These are phyloP conservation scores for Scopulariopsis brevicaulis DNA, from an alignment of 2,329 filamentous ascomycete species.

Conservation along the genomic window DNA sequence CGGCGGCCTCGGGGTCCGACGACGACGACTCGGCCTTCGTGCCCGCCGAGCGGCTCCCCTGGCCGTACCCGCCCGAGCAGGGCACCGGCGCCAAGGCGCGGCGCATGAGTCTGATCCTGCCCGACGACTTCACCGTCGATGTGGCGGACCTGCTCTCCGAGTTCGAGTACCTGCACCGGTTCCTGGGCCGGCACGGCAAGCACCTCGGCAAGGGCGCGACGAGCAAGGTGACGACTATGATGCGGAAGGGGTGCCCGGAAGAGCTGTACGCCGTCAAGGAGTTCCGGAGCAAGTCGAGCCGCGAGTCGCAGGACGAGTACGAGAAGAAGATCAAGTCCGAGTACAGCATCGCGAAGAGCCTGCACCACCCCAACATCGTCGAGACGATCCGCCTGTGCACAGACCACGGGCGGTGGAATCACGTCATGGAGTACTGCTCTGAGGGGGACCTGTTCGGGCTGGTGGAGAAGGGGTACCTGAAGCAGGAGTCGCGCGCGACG, in stretches of 20 bases:
- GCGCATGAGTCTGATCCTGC: slow-evolving; percentile 62
- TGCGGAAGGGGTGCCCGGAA: slow-evolving; percentile 49
- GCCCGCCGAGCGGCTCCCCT: slow-evolving; percentile 34
- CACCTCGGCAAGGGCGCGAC: slow-evolving; percentile 73
- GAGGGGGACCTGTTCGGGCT: slow-evolving; percentile 71
- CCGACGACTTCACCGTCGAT: slow-evolving; percentile 64
- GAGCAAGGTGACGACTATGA: slow-evolving; percentile 73
- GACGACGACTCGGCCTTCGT: slow-evolving; percentile 8
- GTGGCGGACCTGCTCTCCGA: slow-evolving; percentile 57
- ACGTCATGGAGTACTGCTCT: slow-evolving; percentile 87
- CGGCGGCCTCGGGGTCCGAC: not conserved
- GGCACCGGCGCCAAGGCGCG: slow-evolving; percentile 69
- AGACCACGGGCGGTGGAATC: slow-evolving; percentile 68
- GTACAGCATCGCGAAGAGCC: slow-evolving; percentile 74
- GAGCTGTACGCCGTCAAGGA: slow-evolving; percentile 80
- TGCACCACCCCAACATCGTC: slow-evolving; percentile 81
- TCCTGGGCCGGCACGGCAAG: slow-evolving; percentile 63
- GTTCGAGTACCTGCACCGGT: slow-evolving; percentile 58
- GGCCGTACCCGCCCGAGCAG: slow-evolving; percentile 52
- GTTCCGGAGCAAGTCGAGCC: slow-evolving; percentile 61
- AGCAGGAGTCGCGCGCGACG: slow-evolving; percentile 46
- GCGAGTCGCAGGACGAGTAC: slow-evolving; percentile 64
- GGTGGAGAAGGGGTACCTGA: slow-evolving; percentile 61
- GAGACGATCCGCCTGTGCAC: slow-evolving; percentile 68
- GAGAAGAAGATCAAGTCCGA: slow-evolving; percentile 86